Evolutionary conservation across 768 basidiomycete genomes (phyloP).

Genomic region (Psilocybe cubensis): DNA sequence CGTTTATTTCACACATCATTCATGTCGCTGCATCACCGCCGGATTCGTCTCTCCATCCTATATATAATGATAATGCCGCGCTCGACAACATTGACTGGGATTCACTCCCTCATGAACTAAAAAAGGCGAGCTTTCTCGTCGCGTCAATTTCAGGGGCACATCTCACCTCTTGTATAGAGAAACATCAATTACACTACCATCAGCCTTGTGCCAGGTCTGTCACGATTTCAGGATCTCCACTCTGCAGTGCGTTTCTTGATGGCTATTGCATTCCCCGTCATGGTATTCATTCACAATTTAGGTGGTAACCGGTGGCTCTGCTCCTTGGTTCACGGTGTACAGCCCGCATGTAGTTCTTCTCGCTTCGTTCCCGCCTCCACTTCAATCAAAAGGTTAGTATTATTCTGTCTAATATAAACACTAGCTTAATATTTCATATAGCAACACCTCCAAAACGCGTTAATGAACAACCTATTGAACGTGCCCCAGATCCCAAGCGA

Average conservation of each 20-base stretch:
- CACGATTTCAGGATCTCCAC: slow-evolving; percentile 55
- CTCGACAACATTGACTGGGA: slow-evolving; percentile 65
- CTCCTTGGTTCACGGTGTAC: slow-evolving; percentile 61
- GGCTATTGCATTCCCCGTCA: slow-evolving; percentile 17
- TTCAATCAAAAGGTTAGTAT: slow-evolving; percentile 29
- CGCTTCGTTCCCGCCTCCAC: slow-evolving; percentile 46
- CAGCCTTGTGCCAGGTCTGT: slow-evolving; percentile 42
- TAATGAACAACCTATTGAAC: slow-evolving; percentile 38
- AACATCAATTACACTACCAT: slow-evolving; percentile 62
- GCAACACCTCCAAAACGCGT: slow-evolving; percentile 43
- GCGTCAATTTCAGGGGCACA: neutral
- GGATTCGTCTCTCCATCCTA: slow-evolving; percentile 55
- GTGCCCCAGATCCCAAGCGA: slow-evolving; percentile 52
- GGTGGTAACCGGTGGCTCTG: slow-evolving; percentile 24
- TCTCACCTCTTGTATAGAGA: slow-evolving; percentile 41
- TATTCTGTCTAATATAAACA: neutral
- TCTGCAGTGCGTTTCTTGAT: slow-evolving; percentile 36
- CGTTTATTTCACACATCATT: slow-evolving; percentile 45
- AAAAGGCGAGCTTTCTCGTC: slow-evolving; percentile 46
- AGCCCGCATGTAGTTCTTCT: slow-evolving; percentile 49
- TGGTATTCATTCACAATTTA: slow-evolving; percentile 7
- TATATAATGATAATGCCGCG: slow-evolving; percentile 50
- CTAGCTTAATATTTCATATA: slow-evolving; percentile 12
- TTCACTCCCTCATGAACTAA: slow-evolving; percentile 59
- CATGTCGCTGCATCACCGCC: slow-evolving; percentile 65